Conservation (phyloP, 306 rosid genomes). For the Vigna nakashimae region DNA sequence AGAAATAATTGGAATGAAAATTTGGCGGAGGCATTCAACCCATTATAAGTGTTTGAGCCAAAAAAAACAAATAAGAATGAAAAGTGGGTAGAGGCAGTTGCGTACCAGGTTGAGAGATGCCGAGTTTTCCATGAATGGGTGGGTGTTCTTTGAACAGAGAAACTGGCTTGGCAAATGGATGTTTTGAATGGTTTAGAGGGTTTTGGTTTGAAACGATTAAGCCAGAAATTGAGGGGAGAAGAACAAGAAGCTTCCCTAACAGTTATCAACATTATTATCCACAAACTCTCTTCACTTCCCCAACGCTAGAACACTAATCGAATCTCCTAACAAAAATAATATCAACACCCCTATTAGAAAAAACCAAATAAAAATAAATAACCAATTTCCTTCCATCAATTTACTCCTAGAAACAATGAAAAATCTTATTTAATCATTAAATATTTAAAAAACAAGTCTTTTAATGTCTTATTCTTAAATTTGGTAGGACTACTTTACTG, state of each 20-base stretch:
- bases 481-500: too few relatives aligned
- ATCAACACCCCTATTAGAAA: too few relatives aligned
- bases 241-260: conserved; percentile 62
- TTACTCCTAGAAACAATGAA: too few relatives aligned
- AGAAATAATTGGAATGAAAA: neutral
- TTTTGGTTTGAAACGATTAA: conserved; percentile 41
- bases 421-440: too few relatives aligned
- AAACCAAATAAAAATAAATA: too few relatives aligned
- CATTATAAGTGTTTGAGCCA: neutral
- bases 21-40: neutral
- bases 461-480: too few relatives aligned
- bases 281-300: conserved; percentile 29
- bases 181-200: conserved; percentile 40
- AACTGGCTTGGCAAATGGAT: conserved; percentile 56
- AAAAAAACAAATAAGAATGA: neutral
- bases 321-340: neutral
- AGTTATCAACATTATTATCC: conserved; percentile 76
- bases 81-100: neutral
- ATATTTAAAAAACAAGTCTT: too few relatives aligned
- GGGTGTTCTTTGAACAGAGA: conserved; percentile 52
- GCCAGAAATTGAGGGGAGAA: conserved; percentile 50
- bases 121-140: conserved; percentile 51
- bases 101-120: conserved; percentile 64
- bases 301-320: neutral
- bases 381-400: too few relatives aligned